A percentile compares a stretch with the other conserved stretches of the same genome.
phyloP scores from a whole-genome alignment of 2,329 filamentous ascomycete genomes.

The Lachnellula subtilissima region DNA sequence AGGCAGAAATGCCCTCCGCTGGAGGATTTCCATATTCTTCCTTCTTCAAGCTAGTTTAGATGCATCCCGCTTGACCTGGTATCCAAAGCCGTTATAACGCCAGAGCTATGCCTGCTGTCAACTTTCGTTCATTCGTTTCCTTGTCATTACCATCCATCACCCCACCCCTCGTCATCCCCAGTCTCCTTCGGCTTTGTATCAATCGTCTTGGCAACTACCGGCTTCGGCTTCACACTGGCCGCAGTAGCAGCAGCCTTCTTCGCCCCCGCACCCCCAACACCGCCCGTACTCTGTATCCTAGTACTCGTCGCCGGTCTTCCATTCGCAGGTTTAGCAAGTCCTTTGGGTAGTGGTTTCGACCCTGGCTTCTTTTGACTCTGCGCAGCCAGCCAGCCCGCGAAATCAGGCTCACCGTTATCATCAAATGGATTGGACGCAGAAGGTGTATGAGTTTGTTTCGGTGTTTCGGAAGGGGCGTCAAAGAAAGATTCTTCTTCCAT shows the following conservation, averaged over 20 bases:
- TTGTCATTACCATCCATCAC: conserved; percentile 53
- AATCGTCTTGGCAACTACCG: conserved; percentile 56
- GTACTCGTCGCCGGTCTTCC: conserved; percentile 31
- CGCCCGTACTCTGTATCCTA: conserved; percentile 35
- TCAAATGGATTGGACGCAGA: conserved; percentile 55
- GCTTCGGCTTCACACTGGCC: conserved; percentile 37
- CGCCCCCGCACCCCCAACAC: conserved; percentile 22
- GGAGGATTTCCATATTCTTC: no score
- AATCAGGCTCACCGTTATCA: conserved; percentile 86
- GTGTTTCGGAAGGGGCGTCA: conserved; percentile 26
- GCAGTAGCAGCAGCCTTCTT: conserved; percentile 25
- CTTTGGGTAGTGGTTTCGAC: conserved; percentile 73
- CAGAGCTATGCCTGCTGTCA: not conserved
- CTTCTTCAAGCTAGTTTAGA: not conserved
- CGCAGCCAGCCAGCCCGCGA: conserved; percentile 89
- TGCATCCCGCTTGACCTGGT: not conserved
- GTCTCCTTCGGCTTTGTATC: conserved; percentile 60
- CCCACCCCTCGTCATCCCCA: conserved; percentile 58
- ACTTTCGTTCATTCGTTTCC: not conserved
- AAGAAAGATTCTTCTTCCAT: conserved; percentile 51
- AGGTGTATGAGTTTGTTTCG: conserved; percentile 30
- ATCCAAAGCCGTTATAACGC: conserved; percentile 1
- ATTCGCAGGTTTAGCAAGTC: conserved; percentile 58
- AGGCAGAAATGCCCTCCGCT: no score
- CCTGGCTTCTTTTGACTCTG: conserved; percentile 66